Base-by-base conservation (phyloP, 2,329 filamentous ascomycete species). In the Hansfordia pulvinata region DNA sequence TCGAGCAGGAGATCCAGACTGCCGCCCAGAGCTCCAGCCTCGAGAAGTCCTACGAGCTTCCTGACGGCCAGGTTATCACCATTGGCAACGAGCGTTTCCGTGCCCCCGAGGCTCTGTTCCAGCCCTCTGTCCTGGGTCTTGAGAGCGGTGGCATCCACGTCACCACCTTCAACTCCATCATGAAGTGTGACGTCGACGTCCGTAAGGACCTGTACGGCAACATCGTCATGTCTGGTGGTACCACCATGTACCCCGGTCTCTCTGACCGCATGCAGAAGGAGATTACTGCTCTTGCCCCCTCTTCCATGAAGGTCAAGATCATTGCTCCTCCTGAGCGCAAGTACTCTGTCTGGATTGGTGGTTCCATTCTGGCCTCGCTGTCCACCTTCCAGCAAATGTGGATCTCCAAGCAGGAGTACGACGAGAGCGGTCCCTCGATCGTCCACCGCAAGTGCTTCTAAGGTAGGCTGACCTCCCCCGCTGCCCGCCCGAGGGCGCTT, bases 371-470 rank as follows among this genome's bases (percentile, higher is more conserved):
- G 55, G 90, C 90, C 50, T 98, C 90, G 41, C 82, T 98, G 53
- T 98, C 90, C 48, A 98, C 90, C 64, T 98, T 98, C 88, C 90
- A 98, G 76, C 90, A 98, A 72, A 98, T 98, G 90, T 98, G 90
- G 90, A 96, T 98, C 78, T 98, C 90, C 53, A 98, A 98, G 85
- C 90, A 98, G 72, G 88, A 96, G 75, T 96, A 96, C 78, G 90
- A 98, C 72, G 90, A 96, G 84, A 90, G 80, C 63, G 88, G 88
- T 68, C 90, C 88, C 52, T 94, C 86, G 55, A 96, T 96, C 57
- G 88, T 96, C 53, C 88, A 96, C 81, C 83, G 86, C 79, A 96
- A 94, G 84, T 94, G 88, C 83, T 94, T 94, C 81, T 94, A 93
- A 93, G 78, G 75, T 77, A 54, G 49, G 56, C 36, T 16, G 23